These are phyloP conservation scores for Podospora pseudocomata DNA, from an alignment of 495 filamentous ascomycete genomes.

Conservation along the genomic window DNA sequence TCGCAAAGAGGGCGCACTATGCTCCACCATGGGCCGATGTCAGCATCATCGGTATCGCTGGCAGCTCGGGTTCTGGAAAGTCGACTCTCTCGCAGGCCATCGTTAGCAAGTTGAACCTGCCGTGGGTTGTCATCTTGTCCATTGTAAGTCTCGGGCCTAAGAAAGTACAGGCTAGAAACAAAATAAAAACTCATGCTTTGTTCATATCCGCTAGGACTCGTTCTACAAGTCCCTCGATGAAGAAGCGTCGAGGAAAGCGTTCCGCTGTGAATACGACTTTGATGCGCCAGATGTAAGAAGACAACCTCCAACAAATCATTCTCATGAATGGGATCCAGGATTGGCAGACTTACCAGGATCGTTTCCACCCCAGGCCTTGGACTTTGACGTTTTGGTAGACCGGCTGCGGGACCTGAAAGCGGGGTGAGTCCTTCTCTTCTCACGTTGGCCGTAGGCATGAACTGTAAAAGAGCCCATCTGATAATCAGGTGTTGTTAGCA, in stretches of 20 bases:
- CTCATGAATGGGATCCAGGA: background rate
- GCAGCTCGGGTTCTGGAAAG: constrained; percentile 94
- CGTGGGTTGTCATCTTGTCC: constrained; percentile 95
- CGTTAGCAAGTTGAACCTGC: constrained; percentile 80
- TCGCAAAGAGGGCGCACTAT: constrained; percentile 62
- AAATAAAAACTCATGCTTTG: background rate
- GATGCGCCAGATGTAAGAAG: constrained; percentile 68
- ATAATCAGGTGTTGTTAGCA: constrained; percentile 48
- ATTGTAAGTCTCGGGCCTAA: constrained; percentile 59
- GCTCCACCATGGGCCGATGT: constrained; percentile 91
- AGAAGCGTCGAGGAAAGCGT: constrained; percentile 72
- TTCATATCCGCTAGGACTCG: constrained; percentile 62
- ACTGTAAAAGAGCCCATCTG: background rate
- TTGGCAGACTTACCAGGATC: constrained; percentile 19
- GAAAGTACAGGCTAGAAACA: background rate
- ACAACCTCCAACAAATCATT: background rate
- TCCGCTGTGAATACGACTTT: constrained; percentile 91
- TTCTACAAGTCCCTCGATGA: constrained; percentile 84
- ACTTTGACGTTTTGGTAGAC: constrained; percentile 88
- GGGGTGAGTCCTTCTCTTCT: constrained; percentile 57
- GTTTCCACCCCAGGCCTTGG: constrained; percentile 58
- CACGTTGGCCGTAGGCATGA: background rate
- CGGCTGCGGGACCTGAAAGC: constrained; percentile 77
- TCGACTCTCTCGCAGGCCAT: constrained; percentile 93
- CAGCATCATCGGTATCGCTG: constrained; percentile 93